Evolutionary conservation across 2,329 filamentous ascomycete species (phyloP), one percentile per base, ranked within the genome.

Genomic region (Fusarium concolor): DNA sequence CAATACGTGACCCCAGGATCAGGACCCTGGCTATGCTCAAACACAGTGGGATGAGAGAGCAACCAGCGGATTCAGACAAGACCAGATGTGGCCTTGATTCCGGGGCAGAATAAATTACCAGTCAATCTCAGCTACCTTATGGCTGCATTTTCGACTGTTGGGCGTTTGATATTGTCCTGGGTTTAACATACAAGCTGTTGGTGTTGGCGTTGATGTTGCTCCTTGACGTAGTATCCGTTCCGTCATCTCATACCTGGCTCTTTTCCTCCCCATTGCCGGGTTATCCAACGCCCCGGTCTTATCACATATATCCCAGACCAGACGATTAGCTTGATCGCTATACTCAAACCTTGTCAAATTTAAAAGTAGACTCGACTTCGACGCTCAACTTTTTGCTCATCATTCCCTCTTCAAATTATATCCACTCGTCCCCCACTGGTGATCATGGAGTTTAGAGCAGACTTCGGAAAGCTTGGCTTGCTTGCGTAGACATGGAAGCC

Each of bases 11-110:
- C 67, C 41, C 53, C 53, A 57, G 61, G 43, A 44, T 38, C 46
- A 26, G 24, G 29, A 59, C 51, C 70, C 70, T 45, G 45, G 62
- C 56, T 39, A 72, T 47, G 49, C 58, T 74, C 71, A 74, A 70
- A 72, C 67, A 67, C 58, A 63, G 62, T 59, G 67, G 71, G 56
- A 74, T 33, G 60, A 70, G 67, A 55, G 4, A 24, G 41, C 61
- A 67, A 58, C 69, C 57, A 68, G 41, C 43, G 24, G 22, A 43
- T 29, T 50, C 43, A 49, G 29, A 31, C 29, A 11, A 12, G 29
- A 31, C 29, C 10, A 12, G 11, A 6, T 10, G 4, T 59, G 56
- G 28, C 50, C 46, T 11, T 56, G 43, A 24, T 45, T 58, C 62
- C 60, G 54, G 56, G 37, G 35, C 45, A 45, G 50, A 55, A 37